These are phyloP conservation scores for Penicillium sp. DNA, from an alignment of 2,329 filamentous ascomycete genomes.

Conservation along the genomic window DNA sequence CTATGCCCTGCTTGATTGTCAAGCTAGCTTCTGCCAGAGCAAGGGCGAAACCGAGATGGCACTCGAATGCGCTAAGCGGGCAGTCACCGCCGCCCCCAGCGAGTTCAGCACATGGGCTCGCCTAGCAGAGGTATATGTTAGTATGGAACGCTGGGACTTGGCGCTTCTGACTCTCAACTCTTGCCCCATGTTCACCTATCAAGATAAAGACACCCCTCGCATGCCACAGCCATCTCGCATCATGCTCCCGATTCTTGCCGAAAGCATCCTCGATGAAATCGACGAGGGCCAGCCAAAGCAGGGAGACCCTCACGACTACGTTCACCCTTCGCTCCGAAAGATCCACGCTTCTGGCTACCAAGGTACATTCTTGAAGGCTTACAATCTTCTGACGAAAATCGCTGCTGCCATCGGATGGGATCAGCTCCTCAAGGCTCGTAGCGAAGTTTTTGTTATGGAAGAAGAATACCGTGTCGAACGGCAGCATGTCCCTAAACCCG, in stretches of 20 bases:
- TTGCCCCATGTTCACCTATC: slow-evolving; percentile 99
- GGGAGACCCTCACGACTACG: slow-evolving; percentile 74
- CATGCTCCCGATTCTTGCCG: slow-evolving; percentile 77
- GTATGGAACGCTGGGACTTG: slow-evolving; percentile 93
- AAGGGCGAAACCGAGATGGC: slow-evolving; percentile 87
- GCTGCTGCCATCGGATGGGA: slow-evolving; percentile 98
- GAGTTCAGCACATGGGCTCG: slow-evolving; percentile 97
- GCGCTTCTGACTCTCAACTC: slow-evolving; percentile 94
- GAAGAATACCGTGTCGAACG: slow-evolving; percentile 89
- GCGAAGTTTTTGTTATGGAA: slow-evolving; percentile 98
- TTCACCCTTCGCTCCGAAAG: slow-evolving; percentile 80
- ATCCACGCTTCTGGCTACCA: slow-evolving; percentile 86
- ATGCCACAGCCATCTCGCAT: slow-evolving; percentile 92
- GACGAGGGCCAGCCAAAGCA: slow-evolving; percentile 75
- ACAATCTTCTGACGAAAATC: slow-evolving; percentile 90
- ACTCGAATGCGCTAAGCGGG: slow-evolving; percentile 86
- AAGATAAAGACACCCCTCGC: slow-evolving; percentile 91
- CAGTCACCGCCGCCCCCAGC: slow-evolving; percentile 90
- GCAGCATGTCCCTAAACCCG: slow-evolving; percentile 63
- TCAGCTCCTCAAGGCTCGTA: slow-evolving; percentile 86
- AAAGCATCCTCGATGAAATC: slow-evolving; percentile 91
- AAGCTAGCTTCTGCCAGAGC: slow-evolving; percentile 83
- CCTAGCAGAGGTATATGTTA: slow-evolving; percentile 87
- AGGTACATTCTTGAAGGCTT: slow-evolving; percentile 93
- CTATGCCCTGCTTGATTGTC: slow-evolving; percentile 90